Conservation (phyloP, 805 yeast genomes). For the Schwanniomyces yamadae region DNA sequence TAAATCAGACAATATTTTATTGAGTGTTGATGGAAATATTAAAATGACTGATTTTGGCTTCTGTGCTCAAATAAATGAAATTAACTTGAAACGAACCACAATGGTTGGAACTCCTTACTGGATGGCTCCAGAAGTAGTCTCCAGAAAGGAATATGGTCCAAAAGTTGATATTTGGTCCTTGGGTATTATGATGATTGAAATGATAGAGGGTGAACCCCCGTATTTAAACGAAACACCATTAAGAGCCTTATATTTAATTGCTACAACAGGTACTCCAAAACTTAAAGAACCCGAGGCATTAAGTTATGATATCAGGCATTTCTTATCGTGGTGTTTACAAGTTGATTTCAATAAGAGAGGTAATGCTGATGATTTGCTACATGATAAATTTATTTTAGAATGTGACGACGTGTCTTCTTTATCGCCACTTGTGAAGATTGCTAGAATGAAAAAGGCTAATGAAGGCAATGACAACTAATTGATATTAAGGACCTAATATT, state of each 20-base stretch:
- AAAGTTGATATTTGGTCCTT: slow-evolving; percentile 97
- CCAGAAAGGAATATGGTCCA: slow-evolving; percentile 92
- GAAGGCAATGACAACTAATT: slow-evolving; percentile 19
- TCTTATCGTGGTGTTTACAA: slow-evolving; percentile 74
- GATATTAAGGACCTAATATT: not conserved
- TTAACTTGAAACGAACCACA: slow-evolving; percentile 83
- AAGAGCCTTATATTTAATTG: slow-evolving; percentile 89
- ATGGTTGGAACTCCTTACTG: slow-evolving; percentile 99
- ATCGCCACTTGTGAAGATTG: slow-evolving; percentile 73
- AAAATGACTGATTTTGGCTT: slow-evolving; percentile 95
- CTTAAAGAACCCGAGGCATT: slow-evolving; percentile 84
- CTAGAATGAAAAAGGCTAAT: slow-evolving; percentile 59
- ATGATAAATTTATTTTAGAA: slow-evolving; percentile 60
- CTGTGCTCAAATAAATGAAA: slow-evolving; percentile 73
- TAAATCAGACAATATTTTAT: slow-evolving; percentile 87
- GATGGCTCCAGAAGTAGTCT: slow-evolving; percentile 99
- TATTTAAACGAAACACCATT: slow-evolving; percentile 94
- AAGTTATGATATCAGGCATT: slow-evolving; percentile 61
- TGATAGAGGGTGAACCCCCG: slow-evolving; percentile 99
- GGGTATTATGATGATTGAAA: slow-evolving; percentile 97
- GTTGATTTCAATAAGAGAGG: slow-evolving; percentile 83
- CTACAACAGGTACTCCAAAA: slow-evolving; percentile 94
- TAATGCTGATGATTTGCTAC: slow-evolving; percentile 68
- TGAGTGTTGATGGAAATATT: slow-evolving; percentile 82
- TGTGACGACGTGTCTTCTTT: slow-evolving; percentile 62